These are phyloP conservation scores for Aureobasidium sp. DNA, from an alignment of 2,329 filamentous ascomycete species.

Conservation along the genomic window DNA sequence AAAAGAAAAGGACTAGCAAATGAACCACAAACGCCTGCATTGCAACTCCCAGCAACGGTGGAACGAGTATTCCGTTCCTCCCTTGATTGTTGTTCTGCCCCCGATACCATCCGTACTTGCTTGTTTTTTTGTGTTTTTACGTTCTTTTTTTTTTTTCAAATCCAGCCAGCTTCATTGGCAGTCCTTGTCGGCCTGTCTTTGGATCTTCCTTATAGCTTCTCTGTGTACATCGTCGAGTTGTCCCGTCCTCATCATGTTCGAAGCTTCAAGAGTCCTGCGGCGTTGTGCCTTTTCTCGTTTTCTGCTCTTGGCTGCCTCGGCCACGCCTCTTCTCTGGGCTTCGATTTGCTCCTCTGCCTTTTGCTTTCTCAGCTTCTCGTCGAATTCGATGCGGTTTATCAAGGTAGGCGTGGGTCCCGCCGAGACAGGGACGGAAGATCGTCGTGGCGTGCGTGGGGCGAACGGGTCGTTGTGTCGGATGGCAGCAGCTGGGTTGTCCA, in stretches of 20 bases:
- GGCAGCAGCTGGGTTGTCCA: neutral
- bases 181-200: conserved; percentile 45
- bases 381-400: conserved; percentile 23
- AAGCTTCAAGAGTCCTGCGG: conserved; percentile 37
- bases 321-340: neutral
- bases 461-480: neutral
- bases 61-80: neutral
- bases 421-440: neutral
- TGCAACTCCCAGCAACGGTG: neutral
- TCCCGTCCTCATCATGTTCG: conserved; percentile 66
- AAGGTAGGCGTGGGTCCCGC: conserved; percentile 11
- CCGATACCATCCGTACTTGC: too few species aligned
- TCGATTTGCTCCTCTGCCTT: conserved; percentile 42
- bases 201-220: conserved; percentile 72
- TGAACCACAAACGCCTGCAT: neutral
- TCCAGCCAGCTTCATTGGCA: neutral
- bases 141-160: neutral
- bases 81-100: neutral
- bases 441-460: conserved; percentile 11
- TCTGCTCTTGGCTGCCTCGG: conserved; percentile 40
- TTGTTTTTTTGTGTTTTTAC: neutral
- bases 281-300: conserved; percentile 22
- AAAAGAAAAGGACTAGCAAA: neutral
- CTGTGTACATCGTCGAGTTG: conserved; percentile 68
- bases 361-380: conserved; percentile 42